Conservation (phyloP, 176 grass and related monocot genomes). For the Ensete ventricosum region DNA sequence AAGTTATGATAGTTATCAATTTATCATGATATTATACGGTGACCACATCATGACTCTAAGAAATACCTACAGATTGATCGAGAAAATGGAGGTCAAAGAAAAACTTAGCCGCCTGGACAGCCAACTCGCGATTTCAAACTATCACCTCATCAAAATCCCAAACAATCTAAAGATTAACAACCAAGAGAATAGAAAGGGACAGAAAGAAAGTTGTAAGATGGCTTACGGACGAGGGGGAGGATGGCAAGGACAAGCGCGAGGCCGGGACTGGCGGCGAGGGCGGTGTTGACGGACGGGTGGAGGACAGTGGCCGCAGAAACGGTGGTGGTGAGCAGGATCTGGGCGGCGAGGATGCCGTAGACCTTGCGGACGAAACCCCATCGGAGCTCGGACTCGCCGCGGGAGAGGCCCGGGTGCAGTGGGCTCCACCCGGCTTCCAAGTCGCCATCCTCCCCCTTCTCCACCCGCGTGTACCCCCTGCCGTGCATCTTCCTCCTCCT, state of each 20-base stretch:
- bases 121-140: too few species aligned
- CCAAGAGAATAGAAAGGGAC: not conserved
- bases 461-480: conserved; percentile 1
- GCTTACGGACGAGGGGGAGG: conserved; percentile 76
- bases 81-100: too few species aligned
- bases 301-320: conserved; percentile 72
- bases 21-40: too few species aligned
- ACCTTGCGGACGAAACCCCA: conserved; percentile 99
- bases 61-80: too few species aligned
- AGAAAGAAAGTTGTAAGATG: not conserved
- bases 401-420: conserved; percentile 86
- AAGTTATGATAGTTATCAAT: not conserved
- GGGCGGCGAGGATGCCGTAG: conserved; percentile 94
- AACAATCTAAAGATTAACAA: not conserved
- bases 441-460: conserved; percentile 26
- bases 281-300: conserved; percentile 60
- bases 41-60: too few species aligned
- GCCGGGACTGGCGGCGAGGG: conserved; percentile 45
- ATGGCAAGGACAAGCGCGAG: conserved; percentile 51
- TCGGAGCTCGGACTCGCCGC: conserved; percentile 73
- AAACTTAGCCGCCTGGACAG: too few species aligned
- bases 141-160: too few species aligned
- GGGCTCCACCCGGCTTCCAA: conserved; percentile 68
- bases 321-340: conserved; percentile 86
- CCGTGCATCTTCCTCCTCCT: not conserved